Conservation (phyloP, 805 yeast genomes). For the Yamadazyma phyllophila region DNA sequence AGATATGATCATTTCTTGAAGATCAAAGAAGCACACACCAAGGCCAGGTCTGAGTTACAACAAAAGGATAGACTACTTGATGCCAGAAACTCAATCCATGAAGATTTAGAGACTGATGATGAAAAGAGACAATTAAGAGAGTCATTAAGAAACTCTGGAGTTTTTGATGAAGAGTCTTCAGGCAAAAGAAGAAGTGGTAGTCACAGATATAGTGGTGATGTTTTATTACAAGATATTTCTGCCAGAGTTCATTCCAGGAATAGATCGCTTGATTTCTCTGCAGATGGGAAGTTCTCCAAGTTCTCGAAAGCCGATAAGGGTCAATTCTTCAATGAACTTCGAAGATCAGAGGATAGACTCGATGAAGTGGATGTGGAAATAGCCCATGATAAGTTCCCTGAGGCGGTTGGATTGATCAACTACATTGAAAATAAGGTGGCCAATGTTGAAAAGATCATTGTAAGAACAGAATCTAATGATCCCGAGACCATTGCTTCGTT, state of each 20-base stretch:
- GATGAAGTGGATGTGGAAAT: constrained; percentile 69
- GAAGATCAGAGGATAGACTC: constrained; percentile 55
- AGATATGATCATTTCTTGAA: constrained; percentile 54
- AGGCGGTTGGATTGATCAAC: constrained; percentile 41
- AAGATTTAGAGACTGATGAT: constrained; percentile 25
- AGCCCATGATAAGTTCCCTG: constrained; percentile 55
- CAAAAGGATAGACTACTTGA: constrained; percentile 30
- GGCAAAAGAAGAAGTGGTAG: constrained; percentile 22
- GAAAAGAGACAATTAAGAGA: constrained; percentile 40
- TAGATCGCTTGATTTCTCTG: constrained; percentile 45
- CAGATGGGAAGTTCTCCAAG: constrained; percentile 13
- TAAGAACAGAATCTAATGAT: constrained; percentile 8
- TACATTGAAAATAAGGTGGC: constrained; percentile 35
- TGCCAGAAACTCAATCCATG: constrained; percentile 12
- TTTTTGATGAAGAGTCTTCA: constrained; percentile 28
- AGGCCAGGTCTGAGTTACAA: constrained; percentile 55
- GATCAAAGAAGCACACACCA: constrained; percentile 53
- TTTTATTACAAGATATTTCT: constrained; percentile 55
- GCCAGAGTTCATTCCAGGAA: constrained; percentile 61
- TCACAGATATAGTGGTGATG: constrained; percentile 35
- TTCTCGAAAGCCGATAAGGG: constrained; percentile 21
- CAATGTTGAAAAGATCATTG: constrained; percentile 26
- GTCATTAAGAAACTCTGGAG: constrained; percentile 50
- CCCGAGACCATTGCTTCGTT: constrained; percentile 13
- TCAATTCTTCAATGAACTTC: constrained; percentile 45